Evolutionary conservation across 2,329 filamentous ascomycete species (phyloP).

Genomic region (Xylaria sp.): DNA sequence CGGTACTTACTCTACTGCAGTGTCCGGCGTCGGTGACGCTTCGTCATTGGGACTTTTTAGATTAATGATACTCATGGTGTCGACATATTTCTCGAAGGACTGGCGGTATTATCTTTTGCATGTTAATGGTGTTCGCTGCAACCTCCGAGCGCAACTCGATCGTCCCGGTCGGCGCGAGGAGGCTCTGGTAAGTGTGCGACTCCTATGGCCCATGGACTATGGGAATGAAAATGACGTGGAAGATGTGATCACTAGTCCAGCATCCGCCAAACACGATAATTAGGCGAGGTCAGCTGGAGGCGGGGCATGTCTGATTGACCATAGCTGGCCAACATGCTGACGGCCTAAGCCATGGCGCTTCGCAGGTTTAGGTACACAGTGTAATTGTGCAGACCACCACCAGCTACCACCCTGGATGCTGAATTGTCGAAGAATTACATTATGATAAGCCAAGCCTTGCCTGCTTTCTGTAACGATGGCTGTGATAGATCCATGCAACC

Average conservation of each 20-base stretch:
- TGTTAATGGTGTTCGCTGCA: neutral
- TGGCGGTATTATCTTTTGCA: neutral
- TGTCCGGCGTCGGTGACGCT: neutral
- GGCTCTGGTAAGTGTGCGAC: neutral
- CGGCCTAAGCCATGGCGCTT: neutral
- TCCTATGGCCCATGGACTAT: neutral
- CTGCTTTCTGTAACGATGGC: too few species aligned
- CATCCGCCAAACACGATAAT: neutral
- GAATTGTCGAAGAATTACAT: too few species aligned
- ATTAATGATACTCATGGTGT: constrained; percentile 9
- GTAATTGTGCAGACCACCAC: neutral
- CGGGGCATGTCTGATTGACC: neutral
- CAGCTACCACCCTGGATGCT: neutral
- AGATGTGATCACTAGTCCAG: neutral
- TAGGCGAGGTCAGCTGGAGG: neutral
- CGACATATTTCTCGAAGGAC: neutral
- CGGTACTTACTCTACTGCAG: constrained; percentile 8
- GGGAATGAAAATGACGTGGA: too few species aligned
- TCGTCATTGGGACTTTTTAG: neutral
- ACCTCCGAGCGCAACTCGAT: neutral
- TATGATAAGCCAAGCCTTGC: too few species aligned
- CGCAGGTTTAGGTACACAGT: constrained; percentile 4
- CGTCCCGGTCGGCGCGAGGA: neutral
- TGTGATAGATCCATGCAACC: too few species aligned
- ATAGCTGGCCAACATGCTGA: neutral